phyloP scores from a whole-genome alignment of 2,329 filamentous ascomycete genomes.

The Fusarium staphyleae region DNA sequence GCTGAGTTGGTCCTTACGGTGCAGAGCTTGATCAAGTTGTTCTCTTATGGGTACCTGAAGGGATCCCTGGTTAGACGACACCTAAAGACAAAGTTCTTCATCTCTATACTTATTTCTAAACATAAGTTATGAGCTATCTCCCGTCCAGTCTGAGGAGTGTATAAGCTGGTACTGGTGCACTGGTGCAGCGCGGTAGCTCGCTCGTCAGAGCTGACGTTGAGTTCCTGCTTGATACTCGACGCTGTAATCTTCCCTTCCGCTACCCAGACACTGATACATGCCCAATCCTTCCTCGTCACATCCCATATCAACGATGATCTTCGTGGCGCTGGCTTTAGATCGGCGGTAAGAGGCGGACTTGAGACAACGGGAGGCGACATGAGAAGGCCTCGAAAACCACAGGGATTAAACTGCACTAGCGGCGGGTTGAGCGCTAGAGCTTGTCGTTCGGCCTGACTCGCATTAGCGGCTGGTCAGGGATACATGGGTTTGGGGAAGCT shows the following conservation, averaged over 20 bases:
- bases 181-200: constrained; percentile 38
- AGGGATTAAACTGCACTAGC: no score
- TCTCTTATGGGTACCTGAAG: no score
- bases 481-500: not conserved
- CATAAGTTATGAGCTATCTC: no score
- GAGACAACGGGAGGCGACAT: no score
- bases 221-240: constrained; percentile 38
- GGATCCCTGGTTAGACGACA: constrained; percentile 39
- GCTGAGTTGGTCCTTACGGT: no score
- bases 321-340: no score
- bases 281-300: constrained; percentile 31
- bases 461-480: constrained; percentile 10
- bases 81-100: no score
- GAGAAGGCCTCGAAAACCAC: constrained; percentile 1
- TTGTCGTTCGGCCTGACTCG: constrained; percentile 9
- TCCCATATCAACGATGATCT: no score
- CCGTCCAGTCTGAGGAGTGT: constrained; percentile 43
- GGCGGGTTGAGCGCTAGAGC: constrained; percentile 21
- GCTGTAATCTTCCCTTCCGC: constrained; percentile 40
- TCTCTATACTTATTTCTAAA: no score
- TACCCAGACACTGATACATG: constrained; percentile 31
- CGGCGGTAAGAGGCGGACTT: constrained; percentile 1
- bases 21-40: no score
- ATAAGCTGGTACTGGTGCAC: constrained; percentile 43
- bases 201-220: constrained; percentile 43